Conservation (phyloP, 177 flowering plant genomes). For the Telopea speciosissima region DNA sequence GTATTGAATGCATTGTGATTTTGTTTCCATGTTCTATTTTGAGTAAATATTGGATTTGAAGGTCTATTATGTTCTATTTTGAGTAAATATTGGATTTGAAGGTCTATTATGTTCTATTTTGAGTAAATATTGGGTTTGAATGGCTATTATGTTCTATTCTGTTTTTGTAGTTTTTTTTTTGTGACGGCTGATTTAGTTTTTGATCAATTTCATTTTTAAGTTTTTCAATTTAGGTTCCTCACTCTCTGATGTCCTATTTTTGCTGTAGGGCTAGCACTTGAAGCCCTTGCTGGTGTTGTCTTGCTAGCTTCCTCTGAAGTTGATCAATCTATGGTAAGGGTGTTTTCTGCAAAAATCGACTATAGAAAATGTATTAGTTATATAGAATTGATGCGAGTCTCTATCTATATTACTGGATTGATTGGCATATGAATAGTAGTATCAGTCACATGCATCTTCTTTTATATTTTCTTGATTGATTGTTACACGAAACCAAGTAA, state of each 20-base stretch:
- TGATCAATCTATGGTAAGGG: conserved; percentile 69
- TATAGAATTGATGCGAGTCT: neutral
- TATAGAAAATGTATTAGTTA: neutral
- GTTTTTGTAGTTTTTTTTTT: neutral
- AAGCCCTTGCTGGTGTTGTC: conserved; percentile 79
- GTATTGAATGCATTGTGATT: neutral
- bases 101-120: neutral
- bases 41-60: no score
- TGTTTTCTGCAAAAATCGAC: neutral
- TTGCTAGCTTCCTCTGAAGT: conserved; percentile 71
- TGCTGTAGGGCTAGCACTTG: conserved; percentile 72
- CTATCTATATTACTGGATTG: neutral
- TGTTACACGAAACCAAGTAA: neutral
- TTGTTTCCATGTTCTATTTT: no score
- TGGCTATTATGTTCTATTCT: neutral
- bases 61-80: neutral
- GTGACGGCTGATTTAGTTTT: neutral
- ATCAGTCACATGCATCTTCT: neutral
- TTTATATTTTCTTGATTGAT: neutral
- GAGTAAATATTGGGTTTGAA: no score
- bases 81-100: no score
- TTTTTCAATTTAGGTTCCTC: neutral
- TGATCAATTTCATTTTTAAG: no score
- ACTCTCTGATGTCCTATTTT: neutral
- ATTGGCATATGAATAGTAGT: neutral